A percentile compares a stretch with the other conserved stretches of the same genome.
Evolutionary conservation across 345 rosid species (phyloP).

Genomic region (Dipteronia dyeriana): DNA sequence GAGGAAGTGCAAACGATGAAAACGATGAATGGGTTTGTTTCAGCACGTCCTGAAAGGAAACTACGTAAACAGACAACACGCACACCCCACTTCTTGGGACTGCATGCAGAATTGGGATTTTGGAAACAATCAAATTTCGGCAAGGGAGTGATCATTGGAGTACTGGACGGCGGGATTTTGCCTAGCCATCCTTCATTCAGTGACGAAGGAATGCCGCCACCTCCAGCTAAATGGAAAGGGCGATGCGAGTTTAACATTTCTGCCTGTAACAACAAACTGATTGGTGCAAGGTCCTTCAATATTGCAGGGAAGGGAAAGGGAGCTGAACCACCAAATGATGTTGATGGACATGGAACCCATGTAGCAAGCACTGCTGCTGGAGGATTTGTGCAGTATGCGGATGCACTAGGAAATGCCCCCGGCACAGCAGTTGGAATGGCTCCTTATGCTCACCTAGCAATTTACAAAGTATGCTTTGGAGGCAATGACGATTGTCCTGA

Average conservation of each 20-base stretch:
- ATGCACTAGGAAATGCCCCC: conserved; percentile 39
- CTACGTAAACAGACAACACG: conserved; percentile 48
- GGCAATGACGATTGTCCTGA: conserved; percentile 42
- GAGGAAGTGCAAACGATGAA: conserved; percentile 39
- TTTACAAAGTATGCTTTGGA: conserved; percentile 58
- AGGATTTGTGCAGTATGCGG: conserved; percentile 34
- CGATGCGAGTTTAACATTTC: conserved; percentile 39
- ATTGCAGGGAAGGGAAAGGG: conserved; percentile 22
- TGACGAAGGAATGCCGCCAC: conserved; percentile 40
- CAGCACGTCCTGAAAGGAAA: conserved; percentile 37
- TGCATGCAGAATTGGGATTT: conserved; percentile 32
- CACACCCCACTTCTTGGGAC: conserved; percentile 48
- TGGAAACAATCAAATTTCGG: conserved; percentile 45
- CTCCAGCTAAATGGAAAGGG: conserved; percentile 57
- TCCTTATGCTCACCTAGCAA: conserved; percentile 55
- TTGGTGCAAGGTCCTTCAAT: conserved; percentile 53
- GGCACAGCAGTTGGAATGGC: conserved; percentile 68
- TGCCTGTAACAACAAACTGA: conserved; percentile 55
- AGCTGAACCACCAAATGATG: conserved; percentile 39
- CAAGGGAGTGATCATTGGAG: conserved; percentile 46
- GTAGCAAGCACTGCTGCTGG: conserved; percentile 62
- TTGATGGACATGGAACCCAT: conserved; percentile 64
- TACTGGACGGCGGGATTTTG: conserved; percentile 49
- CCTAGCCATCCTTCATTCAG: conserved; percentile 54
- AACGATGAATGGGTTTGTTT: conserved; percentile 36